These are phyloP conservation scores for Ceratocystiopsis minuta DNA, from an alignment of 2,329 filamentous ascomycete genomes.

Conservation along the genomic window DNA sequence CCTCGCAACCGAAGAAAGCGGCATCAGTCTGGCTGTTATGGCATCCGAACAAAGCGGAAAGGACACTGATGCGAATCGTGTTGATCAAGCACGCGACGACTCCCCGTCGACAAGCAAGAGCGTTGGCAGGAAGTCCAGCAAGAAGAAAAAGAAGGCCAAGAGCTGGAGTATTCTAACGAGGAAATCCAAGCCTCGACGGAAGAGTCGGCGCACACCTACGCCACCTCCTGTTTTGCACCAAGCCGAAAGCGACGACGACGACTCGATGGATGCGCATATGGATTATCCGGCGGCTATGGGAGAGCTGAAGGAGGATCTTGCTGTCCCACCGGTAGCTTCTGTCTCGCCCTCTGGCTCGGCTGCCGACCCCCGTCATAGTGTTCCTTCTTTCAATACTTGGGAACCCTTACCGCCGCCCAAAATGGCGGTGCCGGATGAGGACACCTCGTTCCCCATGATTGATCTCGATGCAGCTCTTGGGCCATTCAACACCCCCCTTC, in stretches of 20 bases:
- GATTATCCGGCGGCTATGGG: conserved; percentile 15
- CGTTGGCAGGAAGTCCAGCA: conserved; percentile 15
- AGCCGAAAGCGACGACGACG: conserved; percentile 14
- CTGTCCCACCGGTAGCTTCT: conserved; percentile 19
- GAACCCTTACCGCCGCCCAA: conserved; percentile 18
- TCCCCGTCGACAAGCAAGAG: conserved; percentile 12
- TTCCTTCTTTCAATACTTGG: conserved; percentile 11
- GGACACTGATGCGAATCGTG: too few relatives aligned
- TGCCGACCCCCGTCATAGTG: conserved; percentile 9
- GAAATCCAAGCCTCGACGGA: conserved; percentile 35
- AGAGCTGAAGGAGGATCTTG: not conserved
- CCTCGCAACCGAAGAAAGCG: not conserved
- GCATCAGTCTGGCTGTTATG: too few relatives aligned
- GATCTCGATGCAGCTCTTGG: conserved; percentile 87
- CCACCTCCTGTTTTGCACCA: conserved; percentile 21
- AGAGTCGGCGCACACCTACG: conserved; percentile 27
- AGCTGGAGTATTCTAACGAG: conserved; percentile 48
- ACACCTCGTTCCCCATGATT: conserved; percentile 62
- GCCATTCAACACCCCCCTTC: conserved; percentile 69
- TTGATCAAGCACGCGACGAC: not conserved
- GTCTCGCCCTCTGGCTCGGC: conserved; percentile 22
- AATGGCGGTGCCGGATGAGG: conserved; percentile 29
- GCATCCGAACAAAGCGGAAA: too few relatives aligned
- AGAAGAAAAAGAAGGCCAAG: conserved; percentile 61
- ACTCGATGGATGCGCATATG: conserved; percentile 12